Percentiles rank a stretch among this genome's conserved stretches.
These are phyloP conservation scores for Aspergillus haitiensis DNA, from an alignment of 495 filamentous ascomycete species.

Conservation along the genomic window DNA sequence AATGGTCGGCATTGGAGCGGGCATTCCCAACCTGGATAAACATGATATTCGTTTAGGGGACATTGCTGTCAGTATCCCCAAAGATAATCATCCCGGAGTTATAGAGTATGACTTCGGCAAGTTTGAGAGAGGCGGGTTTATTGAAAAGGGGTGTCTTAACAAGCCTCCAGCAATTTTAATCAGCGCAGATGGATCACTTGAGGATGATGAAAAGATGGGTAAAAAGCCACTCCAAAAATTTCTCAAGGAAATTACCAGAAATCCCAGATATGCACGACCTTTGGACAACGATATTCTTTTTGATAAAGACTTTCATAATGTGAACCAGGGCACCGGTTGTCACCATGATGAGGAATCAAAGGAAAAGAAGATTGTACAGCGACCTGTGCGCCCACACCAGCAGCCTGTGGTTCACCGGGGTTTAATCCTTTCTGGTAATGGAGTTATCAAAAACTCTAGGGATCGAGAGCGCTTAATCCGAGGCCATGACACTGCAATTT, in stretches of 20 bases:
- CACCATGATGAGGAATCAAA: neutral
- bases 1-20: slow-evolving; percentile 9
- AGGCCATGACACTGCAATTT: neutral
- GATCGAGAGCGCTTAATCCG: neutral
- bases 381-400: neutral
- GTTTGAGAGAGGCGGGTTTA: slow-evolving; percentile 1
- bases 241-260: neutral
- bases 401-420: slow-evolving; percentile 7
- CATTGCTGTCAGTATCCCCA: neutral
- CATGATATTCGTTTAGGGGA: slow-evolving; percentile 11
- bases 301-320: neutral
- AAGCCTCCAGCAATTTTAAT: slow-evolving; percentile 4
- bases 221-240: neutral
- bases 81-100: slow-evolving; percentile 1
- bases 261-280: neutral
- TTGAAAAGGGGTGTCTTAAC: neutral
- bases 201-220: slow-evolving; percentile 8
- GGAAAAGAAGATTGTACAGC: neutral
- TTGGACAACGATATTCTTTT: neutral
- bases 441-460: neutral
- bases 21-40: neutral
- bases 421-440: slow-evolving; percentile 1
- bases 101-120: slow-evolving; percentile 5
- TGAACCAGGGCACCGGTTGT: neutral
- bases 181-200: slow-evolving; percentile 3